Evolutionary conservation across 1,284 basidiomycete species (phyloP).

Genomic region (Xerocomus subilludens): DNA sequence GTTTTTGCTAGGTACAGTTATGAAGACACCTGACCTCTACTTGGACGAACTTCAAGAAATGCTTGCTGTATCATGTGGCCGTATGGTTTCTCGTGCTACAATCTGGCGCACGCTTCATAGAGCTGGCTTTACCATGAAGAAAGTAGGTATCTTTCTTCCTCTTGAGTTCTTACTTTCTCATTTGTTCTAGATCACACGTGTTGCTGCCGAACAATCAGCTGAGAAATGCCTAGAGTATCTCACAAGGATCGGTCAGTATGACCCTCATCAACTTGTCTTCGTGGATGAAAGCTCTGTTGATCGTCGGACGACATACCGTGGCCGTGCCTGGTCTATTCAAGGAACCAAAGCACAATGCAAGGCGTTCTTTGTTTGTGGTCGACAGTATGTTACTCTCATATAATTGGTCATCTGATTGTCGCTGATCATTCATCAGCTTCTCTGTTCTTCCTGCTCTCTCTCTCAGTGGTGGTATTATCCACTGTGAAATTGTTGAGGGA

Average conservation of each 20-base stretch:
- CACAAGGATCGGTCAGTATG: background rate
- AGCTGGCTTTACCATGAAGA: slow-evolving; percentile 35
- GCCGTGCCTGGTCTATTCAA: slow-evolving; percentile 15
- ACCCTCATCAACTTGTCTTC: slow-evolving; percentile 6
- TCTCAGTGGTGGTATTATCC: slow-evolving; percentile 14
- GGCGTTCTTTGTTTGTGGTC: slow-evolving; percentile 24
- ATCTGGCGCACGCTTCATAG: background rate
- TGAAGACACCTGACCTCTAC: slow-evolving; percentile 3
- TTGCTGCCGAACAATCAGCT: slow-evolving; percentile 10
- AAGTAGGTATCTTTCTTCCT: slow-evolving; percentile 33
- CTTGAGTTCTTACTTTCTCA: background rate
- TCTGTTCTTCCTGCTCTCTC: slow-evolving; percentile 25
- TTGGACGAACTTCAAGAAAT: slow-evolving; percentile 24
- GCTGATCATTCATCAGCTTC: slow-evolving; percentile 10
- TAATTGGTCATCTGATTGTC: background rate
- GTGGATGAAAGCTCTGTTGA: slow-evolving; percentile 25
- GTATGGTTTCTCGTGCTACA: background rate
- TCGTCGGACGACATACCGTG: background rate
- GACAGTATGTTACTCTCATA: background rate
- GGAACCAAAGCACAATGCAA: slow-evolving; percentile 16
- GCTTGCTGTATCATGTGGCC: background rate
- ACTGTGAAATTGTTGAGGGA: slow-evolving; percentile 19
- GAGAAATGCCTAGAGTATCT: background rate
- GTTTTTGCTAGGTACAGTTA: slow-evolving; percentile 8
- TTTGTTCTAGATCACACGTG: slow-evolving; percentile 9